Evolutionary conservation across 441 rosid species (phyloP).

Genomic region (Breynia disticha): DNA sequence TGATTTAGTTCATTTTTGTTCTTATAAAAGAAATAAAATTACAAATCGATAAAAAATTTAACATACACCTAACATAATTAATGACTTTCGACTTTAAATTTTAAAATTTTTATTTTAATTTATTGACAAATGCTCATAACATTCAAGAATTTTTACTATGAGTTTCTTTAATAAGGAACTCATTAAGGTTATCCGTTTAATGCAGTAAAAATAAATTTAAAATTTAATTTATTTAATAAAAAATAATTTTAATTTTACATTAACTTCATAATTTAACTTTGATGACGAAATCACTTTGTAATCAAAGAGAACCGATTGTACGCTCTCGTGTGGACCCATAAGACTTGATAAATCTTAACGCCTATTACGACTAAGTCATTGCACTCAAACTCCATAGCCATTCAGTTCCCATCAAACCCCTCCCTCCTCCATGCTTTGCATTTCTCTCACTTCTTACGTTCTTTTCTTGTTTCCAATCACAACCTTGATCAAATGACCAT

Average conservation of each 20-base stretch:
- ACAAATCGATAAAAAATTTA: too few species aligned
- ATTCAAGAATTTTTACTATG: too few species aligned
- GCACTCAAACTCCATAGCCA: slow-evolving; percentile 6
- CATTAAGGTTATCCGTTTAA: too few species aligned
- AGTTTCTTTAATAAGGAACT: too few species aligned
- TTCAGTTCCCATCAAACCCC: slow-evolving; percentile 1
- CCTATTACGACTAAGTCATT: slow-evolving; percentile 3
- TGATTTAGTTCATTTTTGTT: too few species aligned
- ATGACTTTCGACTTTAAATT: too few species aligned
- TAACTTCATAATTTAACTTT: not conserved
- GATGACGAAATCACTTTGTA: not conserved
- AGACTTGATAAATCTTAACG: not conserved
- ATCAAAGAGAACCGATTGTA: not conserved
- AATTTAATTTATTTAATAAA: too few species aligned
- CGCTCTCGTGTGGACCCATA: slow-evolving; percentile 1
- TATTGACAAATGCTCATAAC: too few species aligned
- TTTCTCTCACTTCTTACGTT: slow-evolving; percentile 5
- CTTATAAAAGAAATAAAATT: too few species aligned
- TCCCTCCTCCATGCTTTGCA: slow-evolving; percentile 15
- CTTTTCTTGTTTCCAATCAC: not conserved
- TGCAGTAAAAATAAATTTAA: too few species aligned
- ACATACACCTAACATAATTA: too few species aligned
- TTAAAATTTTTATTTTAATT: too few species aligned
- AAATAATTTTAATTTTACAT: not conserved
- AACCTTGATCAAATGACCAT: slow-evolving; percentile 34